Evolutionary conservation across 2,329 filamentous ascomycete genomes (phyloP), one percentile per base, ranked within the genome.

Genomic region (Aspergillus bombycis): DNA sequence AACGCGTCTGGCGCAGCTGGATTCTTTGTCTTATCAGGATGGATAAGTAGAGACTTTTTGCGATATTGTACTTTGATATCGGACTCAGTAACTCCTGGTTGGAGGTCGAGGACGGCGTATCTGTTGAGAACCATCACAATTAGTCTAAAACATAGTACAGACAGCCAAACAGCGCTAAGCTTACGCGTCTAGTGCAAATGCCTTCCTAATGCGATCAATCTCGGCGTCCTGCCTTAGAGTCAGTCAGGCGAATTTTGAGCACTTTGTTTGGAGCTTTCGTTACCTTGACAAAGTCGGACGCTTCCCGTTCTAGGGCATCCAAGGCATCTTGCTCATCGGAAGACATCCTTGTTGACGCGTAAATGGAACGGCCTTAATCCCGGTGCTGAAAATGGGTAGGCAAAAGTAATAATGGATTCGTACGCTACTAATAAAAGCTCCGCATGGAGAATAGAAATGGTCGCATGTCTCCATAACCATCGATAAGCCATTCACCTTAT

Each of bases 11-110:
- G 94, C 0, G 95, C 95, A 56, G 85, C 87, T 0, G 93, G 90
- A 75, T 99, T 98, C 74, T 89, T 89, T 62, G 95, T 97, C 80
- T 99, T 99, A 83, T 99, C 95, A 8, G 95, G 95, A 83, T 99
- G 95, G 82, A 99, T 98, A 56, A 99, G 89, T 62, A 99, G 89
- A n/a, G 95, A 99, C 80, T 97, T 98, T 73, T 93, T 94, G 83
- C 95, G 94, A 82, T 98, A 99, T 70, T 88, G 87, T 71, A 90
- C 84, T 81, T 97, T 98, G 84, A 99, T 98, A 81, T 98, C 95
- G 64, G 92, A 94, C 72, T 98, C 94, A 61, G 95, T 89, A 23
- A 98, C 93, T 75, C 95, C 95, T 4, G 95, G 95, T 77, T 97
- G 93, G 53, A 99, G 91, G 78, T 96, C 95, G 53, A 99, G 89